These are phyloP conservation scores for Apiospora aurea DNA, from an alignment of 2,329 filamentous ascomycete genomes.

Conservation along the genomic window DNA sequence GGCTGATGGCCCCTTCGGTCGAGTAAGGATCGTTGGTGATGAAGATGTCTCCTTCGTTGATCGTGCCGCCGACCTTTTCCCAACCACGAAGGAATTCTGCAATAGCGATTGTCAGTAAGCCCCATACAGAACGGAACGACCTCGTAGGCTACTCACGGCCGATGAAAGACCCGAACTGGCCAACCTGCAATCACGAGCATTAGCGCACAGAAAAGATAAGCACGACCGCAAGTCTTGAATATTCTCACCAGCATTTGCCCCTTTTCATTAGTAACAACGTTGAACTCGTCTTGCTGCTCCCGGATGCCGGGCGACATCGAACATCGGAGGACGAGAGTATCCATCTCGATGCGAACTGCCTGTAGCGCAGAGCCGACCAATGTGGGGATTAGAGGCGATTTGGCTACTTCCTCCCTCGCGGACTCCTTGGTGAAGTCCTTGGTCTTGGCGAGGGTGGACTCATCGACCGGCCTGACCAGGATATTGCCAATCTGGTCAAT, in stretches of 20 bases:
- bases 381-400: slow-evolving; percentile 51
- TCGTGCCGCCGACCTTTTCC: slow-evolving; percentile 45
- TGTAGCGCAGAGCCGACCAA: slow-evolving; percentile 52
- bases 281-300: slow-evolving; percentile 60
- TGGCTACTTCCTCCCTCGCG: slow-evolving; percentile 45
- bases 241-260: slow-evolving; percentile 52
- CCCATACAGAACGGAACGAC: not conserved
- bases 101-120: not conserved
- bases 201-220: no score
- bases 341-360: slow-evolving; percentile 57
- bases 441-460: slow-evolving; percentile 36
- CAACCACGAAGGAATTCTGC: slow-evolving; percentile 52
- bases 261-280: slow-evolving; percentile 55
- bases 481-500: slow-evolving; percentile 57
- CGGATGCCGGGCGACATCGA: slow-evolving; percentile 59
- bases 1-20: slow-evolving; percentile 55
- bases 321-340: slow-evolving; percentile 57
- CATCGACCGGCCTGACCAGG: slow-evolving; percentile 50
- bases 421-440: slow-evolving; percentile 45
- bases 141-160: slow-evolving; percentile 29
- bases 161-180: slow-evolving; percentile 59
- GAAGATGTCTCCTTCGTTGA: slow-evolving; percentile 58
- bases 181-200: slow-evolving; percentile 40
- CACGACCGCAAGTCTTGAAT: not conserved
- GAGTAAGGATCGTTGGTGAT: slow-evolving; percentile 59